Evolutionary conservation across 257 asterid genomes (phyloP).

Genomic region (Prunella vulgaris): DNA sequence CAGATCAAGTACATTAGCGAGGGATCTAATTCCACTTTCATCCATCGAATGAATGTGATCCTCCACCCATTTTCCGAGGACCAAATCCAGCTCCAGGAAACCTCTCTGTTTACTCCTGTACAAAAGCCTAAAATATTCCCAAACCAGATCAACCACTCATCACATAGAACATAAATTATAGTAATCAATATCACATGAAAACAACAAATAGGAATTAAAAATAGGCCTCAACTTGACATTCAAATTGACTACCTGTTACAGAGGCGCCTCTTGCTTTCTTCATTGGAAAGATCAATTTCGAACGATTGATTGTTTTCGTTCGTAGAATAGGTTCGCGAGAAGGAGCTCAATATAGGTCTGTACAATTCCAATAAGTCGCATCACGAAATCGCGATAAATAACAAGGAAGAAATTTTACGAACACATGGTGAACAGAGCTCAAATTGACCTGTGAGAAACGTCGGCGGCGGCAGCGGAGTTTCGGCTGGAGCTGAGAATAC

Average conservation of each 20-base stretch:
- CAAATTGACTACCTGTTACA: slow-evolving; percentile 52
- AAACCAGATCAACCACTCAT: not conserved
- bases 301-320: slow-evolving; percentile 25
- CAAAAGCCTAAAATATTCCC: slow-evolving; percentile 47
- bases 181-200: not conserved
- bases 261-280: slow-evolving; percentile 77
- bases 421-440: not conserved
- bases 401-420: not conserved
- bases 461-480: not conserved
- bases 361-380: not conserved
- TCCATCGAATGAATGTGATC: slow-evolving; percentile 76
- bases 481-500: slow-evolving; percentile 3
- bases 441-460: slow-evolving; percentile 2
- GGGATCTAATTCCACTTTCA: slow-evolving; percentile 61
- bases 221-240: not conserved
- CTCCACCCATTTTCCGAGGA: slow-evolving; percentile 92
- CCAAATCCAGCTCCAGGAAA: slow-evolving; percentile 77
- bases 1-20: slow-evolving; percentile 75
- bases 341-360: slow-evolving; percentile 49
- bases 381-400: not conserved
- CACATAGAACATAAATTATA: too few species aligned
- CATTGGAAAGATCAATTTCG: slow-evolving; percentile 60
- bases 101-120: slow-evolving; percentile 97
- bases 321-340: slow-evolving; percentile 48
- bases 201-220: not conserved